Conservation (phyloP, 352 stramenopile genomes). For the Globisporangium polare region DNA sequence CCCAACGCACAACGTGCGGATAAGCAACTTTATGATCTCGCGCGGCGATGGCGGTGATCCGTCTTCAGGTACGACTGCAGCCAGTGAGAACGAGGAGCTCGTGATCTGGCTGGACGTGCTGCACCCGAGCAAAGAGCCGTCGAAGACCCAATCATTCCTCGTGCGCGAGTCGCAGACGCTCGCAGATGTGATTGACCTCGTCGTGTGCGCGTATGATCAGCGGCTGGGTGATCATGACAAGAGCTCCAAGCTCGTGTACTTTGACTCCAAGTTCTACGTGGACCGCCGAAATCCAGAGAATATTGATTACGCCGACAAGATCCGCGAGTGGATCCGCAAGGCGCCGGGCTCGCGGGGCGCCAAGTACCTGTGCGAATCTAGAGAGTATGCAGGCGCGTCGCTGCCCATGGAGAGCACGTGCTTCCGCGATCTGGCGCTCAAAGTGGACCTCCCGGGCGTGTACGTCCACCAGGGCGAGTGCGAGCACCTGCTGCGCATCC, state of each 20-base stretch:
- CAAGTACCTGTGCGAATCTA: constrained; percentile 27
- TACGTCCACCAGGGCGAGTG: constrained; percentile 80
- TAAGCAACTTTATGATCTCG: constrained; percentile 11
- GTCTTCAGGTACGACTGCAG: background rate
- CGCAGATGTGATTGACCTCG: constrained; percentile 47
- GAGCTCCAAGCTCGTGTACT: constrained; percentile 59
- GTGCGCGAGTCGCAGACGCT: constrained; percentile 56
- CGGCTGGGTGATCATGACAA: constrained; percentile 34
- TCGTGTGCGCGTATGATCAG: constrained; percentile 68
- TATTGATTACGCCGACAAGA: constrained; percentile 53
- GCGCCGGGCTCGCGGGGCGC: constrained; percentile 22
- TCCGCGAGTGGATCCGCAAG: constrained; percentile 50
- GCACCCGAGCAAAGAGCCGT: constrained; percentile 61
- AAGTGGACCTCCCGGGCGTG: constrained; percentile 50
- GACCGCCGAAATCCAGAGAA: constrained; percentile 34
- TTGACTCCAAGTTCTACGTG: constrained; percentile 52
- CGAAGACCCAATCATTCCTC: constrained; percentile 67
- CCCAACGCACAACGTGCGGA: constrained; percentile 22
- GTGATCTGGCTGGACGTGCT: constrained; percentile 72
- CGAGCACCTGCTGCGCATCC: constrained; percentile 63
- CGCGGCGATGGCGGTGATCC: constrained; percentile 1
- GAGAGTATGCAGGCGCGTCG: background rate
- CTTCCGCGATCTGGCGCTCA: constrained; percentile 51
- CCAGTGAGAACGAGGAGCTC: constrained; percentile 28
- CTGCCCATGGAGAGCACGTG: constrained; percentile 34